These are phyloP conservation scores for Globisporangium takayamanum DNA, from an alignment of 352 stramenopile genomes.

Conservation along the genomic window DNA sequence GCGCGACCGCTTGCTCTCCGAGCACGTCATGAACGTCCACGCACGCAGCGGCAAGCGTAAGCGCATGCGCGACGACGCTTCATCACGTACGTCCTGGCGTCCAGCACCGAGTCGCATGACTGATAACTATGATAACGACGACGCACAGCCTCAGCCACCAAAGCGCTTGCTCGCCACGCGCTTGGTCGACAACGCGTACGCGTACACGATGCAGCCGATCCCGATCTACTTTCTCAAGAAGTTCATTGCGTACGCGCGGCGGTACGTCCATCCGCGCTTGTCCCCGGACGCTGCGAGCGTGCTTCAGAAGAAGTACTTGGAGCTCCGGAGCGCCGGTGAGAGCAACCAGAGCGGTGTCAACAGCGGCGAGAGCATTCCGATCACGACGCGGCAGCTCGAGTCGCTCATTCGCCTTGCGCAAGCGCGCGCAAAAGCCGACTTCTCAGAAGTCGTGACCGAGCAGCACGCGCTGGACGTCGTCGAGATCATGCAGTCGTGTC, in stretches of 20 bases:
- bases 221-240: slow-evolving; percentile 89
- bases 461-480: slow-evolving; percentile 96
- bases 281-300: slow-evolving; percentile 43
- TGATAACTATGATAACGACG: slow-evolving; percentile 9
- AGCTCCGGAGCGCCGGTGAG: slow-evolving; percentile 69
- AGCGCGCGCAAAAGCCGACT: slow-evolving; percentile 92
- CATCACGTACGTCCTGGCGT: slow-evolving; percentile 15
- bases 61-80: slow-evolving; percentile 16
- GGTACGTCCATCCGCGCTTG: slow-evolving; percentile 91
- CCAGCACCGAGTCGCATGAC: slow-evolving; percentile 9
- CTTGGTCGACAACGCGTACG: slow-evolving; percentile 36
- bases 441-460: slow-evolving; percentile 89
- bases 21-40: slow-evolving; percentile 94
- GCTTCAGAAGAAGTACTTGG: slow-evolving; percentile 88
- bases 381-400: slow-evolving; percentile 97
- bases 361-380: slow-evolving; percentile 74
- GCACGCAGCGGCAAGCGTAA: slow-evolving; percentile 24
- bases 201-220: slow-evolving; percentile 45
- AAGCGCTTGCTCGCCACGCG: slow-evolving; percentile 42
- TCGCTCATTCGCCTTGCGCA: slow-evolving; percentile 87
- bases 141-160: neutral
- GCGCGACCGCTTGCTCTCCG: slow-evolving; percentile 90
- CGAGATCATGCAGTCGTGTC: slow-evolving; percentile 92
- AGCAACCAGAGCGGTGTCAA: slow-evolving; percentile 33
- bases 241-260: slow-evolving; percentile 96